Conservation (phyloP, 441 rosid genomes). For the Erysimum cheiri region DNA sequence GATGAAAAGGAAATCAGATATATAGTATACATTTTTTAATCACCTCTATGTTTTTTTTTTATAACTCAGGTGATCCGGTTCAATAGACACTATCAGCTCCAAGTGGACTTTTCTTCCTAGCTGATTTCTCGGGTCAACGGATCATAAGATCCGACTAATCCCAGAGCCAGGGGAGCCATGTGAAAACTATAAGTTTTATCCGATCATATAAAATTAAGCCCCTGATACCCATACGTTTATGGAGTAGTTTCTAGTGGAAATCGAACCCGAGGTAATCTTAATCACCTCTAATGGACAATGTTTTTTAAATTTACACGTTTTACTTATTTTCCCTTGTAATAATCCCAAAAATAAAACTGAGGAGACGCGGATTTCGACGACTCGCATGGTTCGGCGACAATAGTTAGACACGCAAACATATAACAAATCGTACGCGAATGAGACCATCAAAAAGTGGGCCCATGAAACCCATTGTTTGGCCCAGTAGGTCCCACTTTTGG, state of each 20-base stretch:
- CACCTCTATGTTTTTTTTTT: too few species aligned
- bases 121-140: too few species aligned
- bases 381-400: constrained; percentile 27
- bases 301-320: constrained; percentile 18
- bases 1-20: not conserved
- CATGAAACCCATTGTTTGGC: constrained; percentile 32
- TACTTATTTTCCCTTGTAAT: constrained; percentile 2
- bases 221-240: too few species aligned
- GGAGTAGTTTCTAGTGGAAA: too few species aligned
- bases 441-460: constrained; percentile 34
- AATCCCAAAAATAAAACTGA: not conserved
- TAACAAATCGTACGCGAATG: constrained; percentile 27
- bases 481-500: constrained; percentile 40
- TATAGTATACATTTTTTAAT: too few species aligned
- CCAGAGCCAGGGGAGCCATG: too few species aligned
- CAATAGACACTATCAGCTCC: too few species aligned
- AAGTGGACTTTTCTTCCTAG: too few species aligned
- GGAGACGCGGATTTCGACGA: constrained; percentile 39
- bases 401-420: constrained; percentile 28
- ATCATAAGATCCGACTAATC: too few species aligned
- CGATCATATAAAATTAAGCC: too few species aligned
- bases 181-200: too few species aligned
- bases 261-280: not conserved
- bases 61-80: too few species aligned
- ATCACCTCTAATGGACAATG: not conserved